Evolutionary conservation across 2,329 filamentous ascomycete genomes (phyloP).

Genomic region (Verticillium dahliae): DNA sequence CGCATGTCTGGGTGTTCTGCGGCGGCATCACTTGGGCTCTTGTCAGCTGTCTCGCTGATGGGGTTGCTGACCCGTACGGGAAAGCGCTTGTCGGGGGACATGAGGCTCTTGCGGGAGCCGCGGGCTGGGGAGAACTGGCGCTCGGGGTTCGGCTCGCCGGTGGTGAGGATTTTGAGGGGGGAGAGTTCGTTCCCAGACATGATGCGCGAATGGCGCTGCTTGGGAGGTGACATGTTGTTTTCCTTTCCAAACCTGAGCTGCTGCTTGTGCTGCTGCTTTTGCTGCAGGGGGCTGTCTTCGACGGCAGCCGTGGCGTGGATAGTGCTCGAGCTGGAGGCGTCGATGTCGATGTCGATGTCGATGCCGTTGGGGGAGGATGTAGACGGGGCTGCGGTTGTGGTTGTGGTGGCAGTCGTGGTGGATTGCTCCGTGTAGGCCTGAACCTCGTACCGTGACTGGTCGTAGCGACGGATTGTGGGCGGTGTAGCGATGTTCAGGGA

Average conservation of each 20-base stretch:
- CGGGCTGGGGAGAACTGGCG: constrained; percentile 25
- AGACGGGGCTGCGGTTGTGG: constrained; percentile 10
- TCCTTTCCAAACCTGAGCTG: constrained; percentile 22
- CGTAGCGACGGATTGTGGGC: constrained; percentile 18
- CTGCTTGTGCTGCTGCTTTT: not conserved
- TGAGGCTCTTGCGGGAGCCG: constrained; percentile 35
- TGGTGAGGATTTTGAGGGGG: constrained; percentile 47
- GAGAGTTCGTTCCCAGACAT: constrained; percentile 51
- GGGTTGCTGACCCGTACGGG: constrained; percentile 47
- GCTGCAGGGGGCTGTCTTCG: constrained; percentile 26
- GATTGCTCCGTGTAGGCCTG: constrained; percentile 18
- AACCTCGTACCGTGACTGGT: constrained; percentile 24
- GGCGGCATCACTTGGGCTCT: not conserved
- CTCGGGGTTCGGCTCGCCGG: constrained; percentile 14
- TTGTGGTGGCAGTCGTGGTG: constrained; percentile 2
- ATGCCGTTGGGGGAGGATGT: constrained; percentile 6
- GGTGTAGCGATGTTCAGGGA: constrained; percentile 30
- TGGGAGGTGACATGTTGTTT: constrained; percentile 36
- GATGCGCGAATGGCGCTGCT: constrained; percentile 46
- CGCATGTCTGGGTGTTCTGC: constrained; percentile 4
- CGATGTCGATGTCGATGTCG: constrained; percentile 12
- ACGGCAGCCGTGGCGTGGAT: constrained; percentile 12
- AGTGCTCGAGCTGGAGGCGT: constrained; percentile 15
- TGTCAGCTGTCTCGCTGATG: constrained; percentile 12
- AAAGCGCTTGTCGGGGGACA: constrained; percentile 51